Conservation (phyloP, 352 stramenopile genomes). For the Ophiocytium majus region DNA sequence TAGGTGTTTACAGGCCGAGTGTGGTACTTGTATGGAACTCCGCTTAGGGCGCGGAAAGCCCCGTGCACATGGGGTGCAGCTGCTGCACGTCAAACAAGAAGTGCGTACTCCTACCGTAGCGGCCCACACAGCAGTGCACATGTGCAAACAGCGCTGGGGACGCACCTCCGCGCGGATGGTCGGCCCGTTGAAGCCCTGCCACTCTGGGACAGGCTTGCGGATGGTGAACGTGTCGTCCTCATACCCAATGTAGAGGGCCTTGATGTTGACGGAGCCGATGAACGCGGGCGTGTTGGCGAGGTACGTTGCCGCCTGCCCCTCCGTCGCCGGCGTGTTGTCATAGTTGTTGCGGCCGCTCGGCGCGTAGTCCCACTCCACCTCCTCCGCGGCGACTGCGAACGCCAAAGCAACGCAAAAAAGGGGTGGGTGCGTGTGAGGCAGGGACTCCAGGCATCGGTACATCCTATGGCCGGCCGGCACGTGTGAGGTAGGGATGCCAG, state of each 20-base stretch:
- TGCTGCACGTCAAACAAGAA: not conserved
- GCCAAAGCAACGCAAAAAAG: too few relatives aligned
- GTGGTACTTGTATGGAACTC: not conserved
- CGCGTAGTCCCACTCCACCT: slow-evolving; percentile 29
- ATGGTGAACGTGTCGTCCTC: slow-evolving; percentile 28
- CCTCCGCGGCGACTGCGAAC: slow-evolving; percentile 10
- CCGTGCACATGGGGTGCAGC: not conserved
- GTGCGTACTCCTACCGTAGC: not conserved
- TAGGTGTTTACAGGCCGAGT: not conserved
- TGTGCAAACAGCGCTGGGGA: not conserved
- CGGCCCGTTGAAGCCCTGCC: slow-evolving; percentile 17
- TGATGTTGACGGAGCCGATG: slow-evolving; percentile 23
- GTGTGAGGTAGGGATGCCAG: too few relatives aligned
- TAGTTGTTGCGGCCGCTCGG: slow-evolving; percentile 13
- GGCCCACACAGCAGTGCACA: not conserved
- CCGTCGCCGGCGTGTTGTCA: not conserved
- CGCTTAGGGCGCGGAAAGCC: not conserved
- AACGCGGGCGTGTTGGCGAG: slow-evolving; percentile 8
- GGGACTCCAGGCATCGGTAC: too few relatives aligned
- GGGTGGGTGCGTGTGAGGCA: too few relatives aligned
- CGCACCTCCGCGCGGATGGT: slow-evolving; percentile 28
- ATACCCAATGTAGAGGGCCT: slow-evolving; percentile 31
- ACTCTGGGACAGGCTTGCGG: slow-evolving; percentile 13
- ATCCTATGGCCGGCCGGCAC: too few relatives aligned
- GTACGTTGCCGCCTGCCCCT: slow-evolving; percentile 17